Conservation (phyloP, 371 early-diverging fungal species). For the Batkoa obscura region DNA sequence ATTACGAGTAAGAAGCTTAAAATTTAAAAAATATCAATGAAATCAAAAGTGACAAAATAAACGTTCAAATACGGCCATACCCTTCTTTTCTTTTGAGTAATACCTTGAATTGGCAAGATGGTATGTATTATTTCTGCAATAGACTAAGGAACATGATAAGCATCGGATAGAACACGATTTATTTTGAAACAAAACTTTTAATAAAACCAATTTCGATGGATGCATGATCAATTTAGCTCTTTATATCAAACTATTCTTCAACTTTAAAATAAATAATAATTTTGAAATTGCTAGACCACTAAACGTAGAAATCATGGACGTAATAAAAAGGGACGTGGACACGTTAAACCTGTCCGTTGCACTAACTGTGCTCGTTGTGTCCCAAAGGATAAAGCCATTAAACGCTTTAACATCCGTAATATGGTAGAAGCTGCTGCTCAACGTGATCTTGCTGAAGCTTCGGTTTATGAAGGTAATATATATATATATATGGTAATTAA, state of each 20-base stretch:
- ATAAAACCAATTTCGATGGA: too few species aligned
- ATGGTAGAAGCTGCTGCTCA: slow-evolving; percentile 97
- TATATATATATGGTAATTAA: too few species aligned
- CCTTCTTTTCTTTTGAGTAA: background rate
- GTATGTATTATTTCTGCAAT: background rate
- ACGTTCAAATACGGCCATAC: too few species aligned
- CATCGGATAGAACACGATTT: too few species aligned
- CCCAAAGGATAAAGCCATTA: slow-evolving; percentile 99
- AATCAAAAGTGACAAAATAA: too few species aligned
- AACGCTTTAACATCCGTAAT: slow-evolving; percentile 93
- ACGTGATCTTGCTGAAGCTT: slow-evolving; percentile 91
- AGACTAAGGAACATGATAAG: too few species aligned
- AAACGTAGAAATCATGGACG: slow-evolving; percentile 99
- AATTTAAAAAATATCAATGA: too few species aligned
- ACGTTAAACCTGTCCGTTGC: slow-evolving; percentile 92
- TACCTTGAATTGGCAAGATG: background rate
- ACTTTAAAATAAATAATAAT: background rate
- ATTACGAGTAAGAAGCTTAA: too few species aligned
- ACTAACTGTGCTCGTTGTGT: slow-evolving; percentile 96
- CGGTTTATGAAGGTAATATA: slow-evolving; percentile 54
- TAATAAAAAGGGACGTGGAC: slow-evolving; percentile 96
- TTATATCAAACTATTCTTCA: background rate
- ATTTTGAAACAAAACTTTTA: too few species aligned
- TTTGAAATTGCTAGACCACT: slow-evolving; percentile 30
- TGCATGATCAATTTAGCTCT: too few species aligned